phyloP scores from a whole-genome alignment of 495 filamentous ascomycete species.

The Penicillium canescens region DNA sequence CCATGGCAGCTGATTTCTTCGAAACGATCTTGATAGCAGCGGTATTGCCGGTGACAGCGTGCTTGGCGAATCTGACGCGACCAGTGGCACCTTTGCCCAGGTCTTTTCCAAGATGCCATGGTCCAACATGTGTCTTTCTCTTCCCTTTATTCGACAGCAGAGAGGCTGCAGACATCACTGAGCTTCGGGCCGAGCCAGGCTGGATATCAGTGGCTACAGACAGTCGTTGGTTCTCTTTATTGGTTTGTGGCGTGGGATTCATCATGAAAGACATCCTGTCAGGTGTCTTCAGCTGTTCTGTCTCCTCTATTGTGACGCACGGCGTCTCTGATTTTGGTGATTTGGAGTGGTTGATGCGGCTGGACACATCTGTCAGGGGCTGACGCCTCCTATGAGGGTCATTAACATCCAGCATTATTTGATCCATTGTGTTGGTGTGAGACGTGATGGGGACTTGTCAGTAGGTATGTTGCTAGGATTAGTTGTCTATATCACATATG shows the following conservation, averaged over 20 bases:
- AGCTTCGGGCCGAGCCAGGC: constrained; percentile 63
- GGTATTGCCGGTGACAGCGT: constrained; percentile 68
- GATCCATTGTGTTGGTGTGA: constrained; percentile 11
- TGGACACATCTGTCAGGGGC: constrained; percentile 51
- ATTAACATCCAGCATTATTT: constrained; percentile 17
- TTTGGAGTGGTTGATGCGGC: constrained; percentile 43
- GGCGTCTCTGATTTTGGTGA: constrained; percentile 27
- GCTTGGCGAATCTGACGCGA: constrained; percentile 77
- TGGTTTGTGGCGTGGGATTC: constrained; percentile 33
- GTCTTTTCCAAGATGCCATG: constrained; percentile 87
- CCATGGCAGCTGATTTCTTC: constrained; percentile 68
- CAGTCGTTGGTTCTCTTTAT: constrained; percentile 53
- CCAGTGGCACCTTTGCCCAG: constrained; percentile 85
- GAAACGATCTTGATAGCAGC: constrained; percentile 94
- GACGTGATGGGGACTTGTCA: not conserved
- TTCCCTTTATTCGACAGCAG: constrained; percentile 60
- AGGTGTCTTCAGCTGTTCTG: constrained; percentile 29
- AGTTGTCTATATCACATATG: not conserved
- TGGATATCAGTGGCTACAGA: constrained; percentile 55
- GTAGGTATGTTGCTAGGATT: not conserved
- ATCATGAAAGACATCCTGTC: constrained; percentile 41
- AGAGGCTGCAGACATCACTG: constrained; percentile 69
- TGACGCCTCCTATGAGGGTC: constrained; percentile 37
- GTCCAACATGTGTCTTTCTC: constrained; percentile 78
- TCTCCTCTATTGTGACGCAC: constrained; percentile 21